Conservation (phyloP, 257 asterid species). For the Coffea eugenioides region DNA sequence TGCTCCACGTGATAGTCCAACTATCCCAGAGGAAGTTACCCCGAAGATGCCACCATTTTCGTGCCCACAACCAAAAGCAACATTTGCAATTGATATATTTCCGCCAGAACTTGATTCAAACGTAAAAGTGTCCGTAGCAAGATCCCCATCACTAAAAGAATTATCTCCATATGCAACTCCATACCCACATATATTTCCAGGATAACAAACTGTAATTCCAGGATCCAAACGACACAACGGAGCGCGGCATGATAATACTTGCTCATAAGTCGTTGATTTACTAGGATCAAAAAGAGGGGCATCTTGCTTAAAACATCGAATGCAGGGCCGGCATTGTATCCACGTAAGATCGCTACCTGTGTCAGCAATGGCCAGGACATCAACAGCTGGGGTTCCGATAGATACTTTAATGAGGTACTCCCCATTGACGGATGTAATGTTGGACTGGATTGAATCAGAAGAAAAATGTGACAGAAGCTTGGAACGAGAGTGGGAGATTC, state of each 20-base stretch:
- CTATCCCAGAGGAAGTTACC: constrained; percentile 36
- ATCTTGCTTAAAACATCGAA: constrained; percentile 38
- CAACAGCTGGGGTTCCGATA: constrained; percentile 57
- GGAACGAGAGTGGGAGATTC: too few relatives aligned
- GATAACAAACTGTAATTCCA: constrained; percentile 14
- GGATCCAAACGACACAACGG: constrained; percentile 16
- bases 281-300: constrained; percentile 46
- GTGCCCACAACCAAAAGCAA: constrained; percentile 57
- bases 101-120: constrained; percentile 24
- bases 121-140: constrained; percentile 44
- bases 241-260: constrained; percentile 31
- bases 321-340: constrained; percentile 63
- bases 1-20: constrained; percentile 57
- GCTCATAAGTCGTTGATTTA: constrained; percentile 23
- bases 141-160: constrained; percentile 36
- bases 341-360: constrained; percentile 64
- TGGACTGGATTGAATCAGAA: constrained; percentile 9
- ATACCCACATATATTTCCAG: constrained; percentile 29
- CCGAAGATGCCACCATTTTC: constrained; percentile 41
- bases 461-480: background rate
- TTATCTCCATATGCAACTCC: constrained; percentile 35
- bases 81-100: constrained; percentile 22
- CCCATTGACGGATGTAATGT: constrained; percentile 19
- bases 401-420: constrained; percentile 46
- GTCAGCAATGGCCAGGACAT: constrained; percentile 42